Percentiles rank a stretch among this genome's conserved stretches.
phyloP scores from a whole-genome alignment of 2,329 filamentous ascomycete genomes.

The Helotiales sp. region DNA sequence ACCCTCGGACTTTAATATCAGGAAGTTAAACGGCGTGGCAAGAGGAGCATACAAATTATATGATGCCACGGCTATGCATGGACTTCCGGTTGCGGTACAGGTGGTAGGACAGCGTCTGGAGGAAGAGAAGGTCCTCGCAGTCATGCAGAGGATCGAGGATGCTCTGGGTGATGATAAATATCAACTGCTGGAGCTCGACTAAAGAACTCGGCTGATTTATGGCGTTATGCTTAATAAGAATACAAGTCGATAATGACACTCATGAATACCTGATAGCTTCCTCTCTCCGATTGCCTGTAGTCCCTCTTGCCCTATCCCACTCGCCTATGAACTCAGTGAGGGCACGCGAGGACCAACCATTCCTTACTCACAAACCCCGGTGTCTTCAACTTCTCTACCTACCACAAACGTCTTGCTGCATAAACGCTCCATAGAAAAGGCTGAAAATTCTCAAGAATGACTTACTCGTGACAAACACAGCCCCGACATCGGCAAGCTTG shows the following conservation, averaged over 20 bases:
- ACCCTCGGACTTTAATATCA: conserved; percentile 58
- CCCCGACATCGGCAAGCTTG: conserved; percentile 19
- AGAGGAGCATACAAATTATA: conserved; percentile 85
- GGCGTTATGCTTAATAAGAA: not conserved
- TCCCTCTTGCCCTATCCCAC: not conserved
- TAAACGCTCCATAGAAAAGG: not conserved
- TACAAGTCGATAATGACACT: not conserved
- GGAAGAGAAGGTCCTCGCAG: conserved; percentile 37
- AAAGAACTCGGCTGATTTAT: not conserved
- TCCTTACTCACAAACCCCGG: not conserved
- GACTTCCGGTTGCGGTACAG: conserved; percentile 76
- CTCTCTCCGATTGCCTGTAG: not conserved
- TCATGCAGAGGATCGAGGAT: conserved; percentile 60
- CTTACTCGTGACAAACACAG: not conserved
- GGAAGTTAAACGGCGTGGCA: conserved; percentile 75
- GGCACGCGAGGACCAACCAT: not conserved
- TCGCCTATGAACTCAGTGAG: not conserved
- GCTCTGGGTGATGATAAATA: conserved; percentile 63
- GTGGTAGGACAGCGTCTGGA: conserved; percentile 35
- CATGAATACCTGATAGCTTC: not conserved
- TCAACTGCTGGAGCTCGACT: conserved; percentile 45
- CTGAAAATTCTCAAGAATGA: not conserved
- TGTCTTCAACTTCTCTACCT: not conserved
- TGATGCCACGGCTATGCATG: conserved; percentile 79
- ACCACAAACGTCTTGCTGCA: not conserved